Evolutionary conservation across 805 yeast species (phyloP).

Genomic region (Schizosaccharomyces osmophilus): DNA sequence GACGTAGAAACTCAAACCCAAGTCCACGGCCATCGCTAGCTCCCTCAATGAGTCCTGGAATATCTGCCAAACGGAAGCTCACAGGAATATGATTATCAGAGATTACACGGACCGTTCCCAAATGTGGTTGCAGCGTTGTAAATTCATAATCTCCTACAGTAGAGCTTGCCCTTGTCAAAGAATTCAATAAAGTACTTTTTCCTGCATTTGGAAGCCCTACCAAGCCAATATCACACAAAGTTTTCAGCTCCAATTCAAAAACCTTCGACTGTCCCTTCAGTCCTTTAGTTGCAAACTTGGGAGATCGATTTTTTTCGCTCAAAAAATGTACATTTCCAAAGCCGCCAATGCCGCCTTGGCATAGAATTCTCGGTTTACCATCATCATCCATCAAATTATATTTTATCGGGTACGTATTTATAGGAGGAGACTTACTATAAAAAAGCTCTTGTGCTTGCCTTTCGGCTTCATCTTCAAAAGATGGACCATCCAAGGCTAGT

Average conservation of each 20-base stretch:
- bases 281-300: constrained; percentile 67
- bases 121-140: constrained; percentile 74
- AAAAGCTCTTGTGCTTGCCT: background rate
- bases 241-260: constrained; percentile 61
- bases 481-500: background rate
- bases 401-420: background rate
- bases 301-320: constrained; percentile 63
- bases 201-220: constrained; percentile 96
- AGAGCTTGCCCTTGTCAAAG: constrained; percentile 74
- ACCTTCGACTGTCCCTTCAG: constrained; percentile 38
- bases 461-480: background rate
- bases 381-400: background rate
- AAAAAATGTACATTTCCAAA: constrained; percentile 89
- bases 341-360: constrained; percentile 83
- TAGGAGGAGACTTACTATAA: background rate
- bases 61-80: constrained; percentile 83
- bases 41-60: constrained; percentile 83
- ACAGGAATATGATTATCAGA: constrained; percentile 27
- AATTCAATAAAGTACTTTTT: constrained; percentile 65
- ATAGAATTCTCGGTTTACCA: constrained; percentile 37
- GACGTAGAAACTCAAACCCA: constrained; percentile 81
- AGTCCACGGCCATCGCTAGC: constrained; percentile 66
- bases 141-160: constrained; percentile 92
- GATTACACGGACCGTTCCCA: constrained; percentile 51
- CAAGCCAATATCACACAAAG: constrained; percentile 77